Base-by-base conservation (phyloP, 2,329 filamentous ascomycete species). In the Cyphellophora europaea region DNA sequence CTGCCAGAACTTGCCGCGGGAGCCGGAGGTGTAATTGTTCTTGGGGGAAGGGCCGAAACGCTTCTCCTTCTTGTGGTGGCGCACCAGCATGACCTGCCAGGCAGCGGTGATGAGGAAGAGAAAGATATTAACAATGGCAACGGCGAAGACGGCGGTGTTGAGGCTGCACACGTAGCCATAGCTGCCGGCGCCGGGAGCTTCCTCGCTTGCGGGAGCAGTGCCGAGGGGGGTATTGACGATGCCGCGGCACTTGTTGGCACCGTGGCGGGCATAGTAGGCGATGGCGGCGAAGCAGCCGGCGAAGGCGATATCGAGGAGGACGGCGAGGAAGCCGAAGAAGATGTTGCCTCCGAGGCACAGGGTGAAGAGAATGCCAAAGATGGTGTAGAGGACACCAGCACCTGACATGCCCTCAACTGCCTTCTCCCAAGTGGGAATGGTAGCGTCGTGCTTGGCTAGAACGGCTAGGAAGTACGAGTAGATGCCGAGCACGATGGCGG, bases 391-490 rank as follows among this genome's bases (percentile, higher is more conserved):
- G 0, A 79, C 72, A 2, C 77, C 83, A 2, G 71, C 71, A 33
- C 87, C 88, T 0, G 83, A 72, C 40, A 95, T 78, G 44, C 84
- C 85, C 52, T 79, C 78, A 37, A 91, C 82, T 17, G 83, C 84
- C 37, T 79, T 77, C 40, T 80, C 63, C 63, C 73, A 79, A 47
- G 59, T 74, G 12, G 71, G 66, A 46, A 88, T 87, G 38, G 52
- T 38, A 11, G 79, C 57, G 47, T 77, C 51, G 59, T 85, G 75
- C 51, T 79, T 74, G 42, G 72, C 57, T 11, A 88, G 72, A 6
- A 81, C 72, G 6, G 81, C 76, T 32, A 95, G 74, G 69, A 87
- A 93, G 69, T 93, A 94, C 32, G 78, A 79, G 68, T 81, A 88
- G 52, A 91, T 73, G 47, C 73, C 81, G 42, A 95, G 72, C 42